Conservation (phyloP, 2,329 filamentous ascomycete genomes). For the Aplosporella prunicola region DNA sequence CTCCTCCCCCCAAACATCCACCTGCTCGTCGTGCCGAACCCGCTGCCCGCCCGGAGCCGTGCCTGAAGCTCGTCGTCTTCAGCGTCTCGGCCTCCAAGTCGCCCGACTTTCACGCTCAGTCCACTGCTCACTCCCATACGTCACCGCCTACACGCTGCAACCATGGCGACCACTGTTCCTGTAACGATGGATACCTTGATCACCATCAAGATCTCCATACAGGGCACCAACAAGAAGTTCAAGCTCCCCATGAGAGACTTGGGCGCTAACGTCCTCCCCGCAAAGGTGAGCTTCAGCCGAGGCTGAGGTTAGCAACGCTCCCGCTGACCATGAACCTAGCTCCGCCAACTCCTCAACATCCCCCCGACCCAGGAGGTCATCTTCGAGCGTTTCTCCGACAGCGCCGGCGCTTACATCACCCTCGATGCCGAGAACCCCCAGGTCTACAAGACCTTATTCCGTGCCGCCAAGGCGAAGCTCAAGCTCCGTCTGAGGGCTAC, state of each 20-base stretch:
- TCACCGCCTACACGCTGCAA: too few relatives aligned
- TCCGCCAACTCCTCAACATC: constrained; percentile 60
- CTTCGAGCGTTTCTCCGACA: constrained; percentile 94
- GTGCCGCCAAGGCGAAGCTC: constrained; percentile 93
- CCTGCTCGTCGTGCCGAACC: too few relatives aligned
- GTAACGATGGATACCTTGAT: constrained; percentile 62
- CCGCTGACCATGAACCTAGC: constrained; percentile 37
- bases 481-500: constrained; percentile 85
- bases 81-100: too few relatives aligned
- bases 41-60: too few relatives aligned
- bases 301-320: background rate
- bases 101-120: background rate
- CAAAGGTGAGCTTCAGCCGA: constrained; percentile 58
- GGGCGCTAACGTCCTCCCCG: constrained; percentile 60
- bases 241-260: constrained; percentile 86
- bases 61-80: too few relatives aligned
- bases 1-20: too few relatives aligned
- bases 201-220: constrained; percentile 74
- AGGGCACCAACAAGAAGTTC: constrained; percentile 69
- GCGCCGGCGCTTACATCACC: constrained; percentile 67
- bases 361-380: constrained; percentile 51
- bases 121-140: background rate
- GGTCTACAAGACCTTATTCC: constrained; percentile 93
- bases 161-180: constrained; percentile 35
- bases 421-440: constrained; percentile 68